phyloP scores from a whole-genome alignment of 108 stramenopile genomes.

The Discostella stelligeroides region DNA sequence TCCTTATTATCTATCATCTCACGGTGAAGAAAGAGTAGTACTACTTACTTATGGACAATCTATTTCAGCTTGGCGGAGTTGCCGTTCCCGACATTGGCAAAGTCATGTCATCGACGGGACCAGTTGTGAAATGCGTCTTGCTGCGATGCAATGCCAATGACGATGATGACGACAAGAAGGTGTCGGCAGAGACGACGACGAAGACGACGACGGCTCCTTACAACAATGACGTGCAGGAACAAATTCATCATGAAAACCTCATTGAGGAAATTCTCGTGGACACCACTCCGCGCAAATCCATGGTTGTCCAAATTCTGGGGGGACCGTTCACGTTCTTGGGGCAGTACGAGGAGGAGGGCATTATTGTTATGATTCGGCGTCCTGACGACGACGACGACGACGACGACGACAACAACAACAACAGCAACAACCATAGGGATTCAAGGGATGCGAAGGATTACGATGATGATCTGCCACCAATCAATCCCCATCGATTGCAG shows the following conservation, averaged over 20 bases:
- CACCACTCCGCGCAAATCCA: slow-evolving; percentile 79
- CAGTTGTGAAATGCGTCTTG: slow-evolving; percentile 82
- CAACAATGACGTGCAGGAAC: slow-evolving; percentile 11
- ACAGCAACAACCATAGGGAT: slow-evolving; percentile 29
- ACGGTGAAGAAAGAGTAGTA: too few species aligned
- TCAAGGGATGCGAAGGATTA: too few species aligned
- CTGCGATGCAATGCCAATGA: slow-evolving; percentile 39
- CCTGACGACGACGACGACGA: slow-evolving; percentile 47
- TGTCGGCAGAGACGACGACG: background rate
- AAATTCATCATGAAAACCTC: slow-evolving; percentile 42
- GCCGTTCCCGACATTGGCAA: slow-evolving; percentile 59
- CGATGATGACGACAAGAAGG: slow-evolving; percentile 1
- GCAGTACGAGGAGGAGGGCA: slow-evolving; percentile 86
- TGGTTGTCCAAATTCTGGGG: slow-evolving; percentile 63
- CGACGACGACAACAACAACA: slow-evolving; percentile 47
- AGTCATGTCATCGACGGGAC: slow-evolving; percentile 66
- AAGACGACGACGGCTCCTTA: slow-evolving; percentile 8
- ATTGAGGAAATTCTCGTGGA: slow-evolving; percentile 76
- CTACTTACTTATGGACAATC: background rate
- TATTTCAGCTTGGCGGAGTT: background rate
- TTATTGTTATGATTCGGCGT: slow-evolving; percentile 74
- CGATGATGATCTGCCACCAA: slow-evolving; percentile 44
- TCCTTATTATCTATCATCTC: too few species aligned
- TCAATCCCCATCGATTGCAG: slow-evolving; percentile 79
- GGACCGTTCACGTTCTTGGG: slow-evolving; percentile 86